Base-by-base conservation (phyloP, 2,329 filamentous ascomycete genomes). In the Colletotrichum karsti region DNA sequence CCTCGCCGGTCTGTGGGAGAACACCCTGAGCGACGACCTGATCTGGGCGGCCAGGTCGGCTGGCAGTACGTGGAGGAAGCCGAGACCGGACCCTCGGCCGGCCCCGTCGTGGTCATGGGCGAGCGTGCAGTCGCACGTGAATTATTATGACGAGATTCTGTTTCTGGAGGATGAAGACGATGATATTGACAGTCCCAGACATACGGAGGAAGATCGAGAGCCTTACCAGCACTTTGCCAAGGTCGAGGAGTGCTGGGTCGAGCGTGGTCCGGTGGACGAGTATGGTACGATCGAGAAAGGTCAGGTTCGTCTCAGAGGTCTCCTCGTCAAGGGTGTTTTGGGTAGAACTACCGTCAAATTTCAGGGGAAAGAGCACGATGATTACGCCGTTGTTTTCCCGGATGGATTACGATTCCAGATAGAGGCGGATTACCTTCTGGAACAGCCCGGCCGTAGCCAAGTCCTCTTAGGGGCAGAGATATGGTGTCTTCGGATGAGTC, bases 31-130 rank as follows among this genome's bases (percentile, higher is more conserved):
- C n/a, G 55, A 67, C 24, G 69, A 71, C 55, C 28, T 71, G 3
- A 33, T 67, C 5, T 71, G 69, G 69, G 35, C 28, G 5, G 46
- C 63, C n/a, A 18, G 37, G 7, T 51, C 28, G 9, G 22, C 48
- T 9, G 24, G 5, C 9, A 68, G 7, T 42, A 42, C 12, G 12
- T 13, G 35, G 35, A 39, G 42, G 51, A 56, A 30, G 10, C 20
- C 55, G 2, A 24, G 41, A 15, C 55, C 55, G 22, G 18, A 26
- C 6, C 42, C 55, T 2, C 8, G 7, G 12, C 9, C 26, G 2
- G 63, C 66, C 1, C 69, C 63, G 13, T 55, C 57, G 2, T 71
- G 69, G 69, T 69, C 66, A 5, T 71, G 69, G 66, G 69, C 66
- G 30, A 69, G 69, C 37, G 58, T 69, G 13, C 39, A 60, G 8